These are phyloP conservation scores for Vitis hybrid DNA, from an alignment of 177 flowering plant genomes.

Conservation along the genomic window DNA sequence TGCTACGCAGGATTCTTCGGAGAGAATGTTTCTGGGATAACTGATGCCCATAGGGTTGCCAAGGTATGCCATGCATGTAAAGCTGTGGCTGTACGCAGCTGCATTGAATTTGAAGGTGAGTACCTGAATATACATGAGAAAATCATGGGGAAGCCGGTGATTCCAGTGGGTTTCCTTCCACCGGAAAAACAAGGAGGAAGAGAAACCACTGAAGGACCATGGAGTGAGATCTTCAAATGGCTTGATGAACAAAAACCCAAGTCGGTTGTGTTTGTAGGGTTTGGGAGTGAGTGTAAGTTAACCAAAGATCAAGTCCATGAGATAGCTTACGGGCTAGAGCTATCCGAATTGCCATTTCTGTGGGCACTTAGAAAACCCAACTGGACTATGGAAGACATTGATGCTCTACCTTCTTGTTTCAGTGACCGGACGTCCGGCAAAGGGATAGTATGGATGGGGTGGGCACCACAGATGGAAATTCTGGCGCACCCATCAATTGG, in stretches of 20 bases:
- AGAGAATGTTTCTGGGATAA: slow-evolving; percentile 9
- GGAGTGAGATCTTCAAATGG: slow-evolving; percentile 17
- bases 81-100: slow-evolving; percentile 13
- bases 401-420: slow-evolving; percentile 15
- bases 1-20: background rate
- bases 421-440: background rate
- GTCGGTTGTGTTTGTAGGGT: slow-evolving; percentile 24
- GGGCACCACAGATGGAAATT: slow-evolving; percentile 48
- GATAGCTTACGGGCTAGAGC: slow-evolving; percentile 31
- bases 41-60: slow-evolving; percentile 2
- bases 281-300: slow-evolving; percentile 24
- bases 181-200: slow-evolving; percentile 4
- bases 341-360: slow-evolving; percentile 20
- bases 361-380: slow-evolving; percentile 27
- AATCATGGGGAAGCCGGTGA: slow-evolving; percentile 8
- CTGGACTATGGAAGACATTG: background rate
- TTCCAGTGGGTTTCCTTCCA: slow-evolving; percentile 33
- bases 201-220: background rate
- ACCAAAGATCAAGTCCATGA: slow-evolving; percentile 23
- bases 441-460: slow-evolving; percentile 31
- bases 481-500: slow-evolving; percentile 44
- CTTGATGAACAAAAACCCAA: slow-evolving; percentile 18
- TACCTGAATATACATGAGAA: slow-evolving; percentile 15
- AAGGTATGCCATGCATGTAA: background rate
- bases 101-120: slow-evolving; percentile 17